These are phyloP conservation scores for Phytophthora pseudosyringae DNA, from an alignment of 352 stramenopile genomes.

Conservation along the genomic window DNA sequence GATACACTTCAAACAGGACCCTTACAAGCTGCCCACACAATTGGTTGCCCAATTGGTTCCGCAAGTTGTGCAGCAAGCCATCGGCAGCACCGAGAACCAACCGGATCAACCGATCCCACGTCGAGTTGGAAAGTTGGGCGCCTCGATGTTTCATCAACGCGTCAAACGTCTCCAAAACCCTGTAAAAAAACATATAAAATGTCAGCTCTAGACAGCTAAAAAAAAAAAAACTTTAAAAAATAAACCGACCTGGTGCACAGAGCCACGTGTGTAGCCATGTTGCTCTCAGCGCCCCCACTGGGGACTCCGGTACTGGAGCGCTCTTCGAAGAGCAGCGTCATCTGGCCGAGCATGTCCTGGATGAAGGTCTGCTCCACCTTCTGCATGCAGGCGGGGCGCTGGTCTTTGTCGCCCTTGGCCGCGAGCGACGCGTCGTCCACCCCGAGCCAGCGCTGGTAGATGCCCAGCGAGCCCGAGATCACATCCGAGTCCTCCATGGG, in stretches of 20 bases:
- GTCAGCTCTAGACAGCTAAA: conserved; percentile 2
- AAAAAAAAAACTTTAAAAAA: conserved; percentile 3
- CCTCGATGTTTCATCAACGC: conserved; percentile 73
- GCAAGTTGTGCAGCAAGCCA: conserved; percentile 76
- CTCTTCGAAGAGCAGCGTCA: conserved; percentile 90
- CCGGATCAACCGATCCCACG: conserved; percentile 86
- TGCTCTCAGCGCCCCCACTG: conserved; percentile 29
- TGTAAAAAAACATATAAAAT: conserved; percentile 21
- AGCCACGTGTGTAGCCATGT: conserved; percentile 71
- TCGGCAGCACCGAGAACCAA: conserved; percentile 79
- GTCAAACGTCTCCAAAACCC: conserved; percentile 84
- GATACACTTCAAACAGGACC: conserved; percentile 81
- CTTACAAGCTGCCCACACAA: conserved; percentile 79
- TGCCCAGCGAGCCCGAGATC: conserved; percentile 72
- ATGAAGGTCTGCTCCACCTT: conserved; percentile 88
- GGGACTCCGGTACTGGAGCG: conserved; percentile 37
- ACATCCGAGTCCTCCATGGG: conserved; percentile 86
- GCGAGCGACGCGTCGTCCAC: conserved; percentile 43
- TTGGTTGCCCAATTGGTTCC: conserved; percentile 75
- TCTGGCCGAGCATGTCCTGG: conserved; percentile 86
- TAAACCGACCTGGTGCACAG: conserved; percentile 62
- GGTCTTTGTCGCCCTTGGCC: conserved; percentile 47
- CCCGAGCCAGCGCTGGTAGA: conserved; percentile 87
- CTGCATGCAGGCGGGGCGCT: conserved; percentile 75
- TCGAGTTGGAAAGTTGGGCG: conserved; percentile 64